These are phyloP conservation scores for Triangularia verruculosa DNA, from an alignment of 2,329 filamentous ascomycete species.

Conservation along the genomic window DNA sequence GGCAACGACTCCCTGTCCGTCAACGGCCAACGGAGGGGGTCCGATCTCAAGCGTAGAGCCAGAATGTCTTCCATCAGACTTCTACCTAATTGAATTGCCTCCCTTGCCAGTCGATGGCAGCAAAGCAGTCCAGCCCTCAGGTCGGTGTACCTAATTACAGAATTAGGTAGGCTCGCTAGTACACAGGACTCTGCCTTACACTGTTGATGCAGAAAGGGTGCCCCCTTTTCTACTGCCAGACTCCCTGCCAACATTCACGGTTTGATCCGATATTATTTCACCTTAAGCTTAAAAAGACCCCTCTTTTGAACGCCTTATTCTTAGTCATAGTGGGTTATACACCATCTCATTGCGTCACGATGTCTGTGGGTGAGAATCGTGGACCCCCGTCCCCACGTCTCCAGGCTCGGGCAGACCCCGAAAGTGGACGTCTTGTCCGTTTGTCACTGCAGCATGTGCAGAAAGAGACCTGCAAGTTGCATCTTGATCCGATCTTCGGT, in stretches of 20 bases:
- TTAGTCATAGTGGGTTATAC: conserved; percentile 19
- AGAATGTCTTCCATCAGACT: too few relatives aligned
- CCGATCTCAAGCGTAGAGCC: neutral
- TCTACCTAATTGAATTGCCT: too few relatives aligned
- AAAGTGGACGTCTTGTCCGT: neutral
- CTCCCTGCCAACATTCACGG: neutral
- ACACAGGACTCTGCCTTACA: too few relatives aligned
- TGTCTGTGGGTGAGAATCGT: conserved; percentile 4
- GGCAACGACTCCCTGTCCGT: neutral
- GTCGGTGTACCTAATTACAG: too few relatives aligned
- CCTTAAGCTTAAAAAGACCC: neutral
- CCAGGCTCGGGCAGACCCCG: neutral
- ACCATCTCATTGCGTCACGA: conserved; percentile 21
- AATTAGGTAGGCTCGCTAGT: too few relatives aligned
- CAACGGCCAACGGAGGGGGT: neutral
- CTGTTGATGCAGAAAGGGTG: too few relatives aligned
- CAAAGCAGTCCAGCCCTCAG: too few relatives aligned
- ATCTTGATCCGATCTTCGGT: conserved; percentile 18
- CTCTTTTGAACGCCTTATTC: neutral
- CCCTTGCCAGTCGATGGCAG: too few relatives aligned
- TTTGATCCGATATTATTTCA: neutral
- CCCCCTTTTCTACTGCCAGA: neutral
- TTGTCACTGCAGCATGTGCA: neutral
- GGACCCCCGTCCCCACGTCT: conserved; percentile 12
- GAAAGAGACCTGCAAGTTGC: neutral